Evolutionary conservation across 805 yeast genomes (phyloP).

Genomic region (Metschnikowia lochheadii): DNA sequence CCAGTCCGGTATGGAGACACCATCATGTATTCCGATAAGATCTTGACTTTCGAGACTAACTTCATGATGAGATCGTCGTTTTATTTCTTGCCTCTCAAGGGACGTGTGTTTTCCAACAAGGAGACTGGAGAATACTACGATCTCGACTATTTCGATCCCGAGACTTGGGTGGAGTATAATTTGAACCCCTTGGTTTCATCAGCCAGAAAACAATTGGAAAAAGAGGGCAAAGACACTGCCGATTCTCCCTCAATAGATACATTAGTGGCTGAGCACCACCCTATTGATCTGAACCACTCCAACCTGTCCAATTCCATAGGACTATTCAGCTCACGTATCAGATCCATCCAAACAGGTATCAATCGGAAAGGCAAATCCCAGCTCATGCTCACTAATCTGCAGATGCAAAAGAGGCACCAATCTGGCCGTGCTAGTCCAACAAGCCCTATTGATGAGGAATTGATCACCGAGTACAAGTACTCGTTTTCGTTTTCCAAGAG

Average conservation of each 20-base stretch:
- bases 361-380: slow-evolving; percentile 12
- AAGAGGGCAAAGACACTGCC: slow-evolving; percentile 1
- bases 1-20: slow-evolving; percentile 81
- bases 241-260: slow-evolving; percentile 9
- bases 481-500: slow-evolving; percentile 51
- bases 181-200: slow-evolving; percentile 68
- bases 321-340: slow-evolving; percentile 22
- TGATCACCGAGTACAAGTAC: slow-evolving; percentile 9
- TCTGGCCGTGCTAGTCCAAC: slow-evolving; percentile 16
- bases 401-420: slow-evolving; percentile 24
- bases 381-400: slow-evolving; percentile 19
- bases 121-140: slow-evolving; percentile 55
- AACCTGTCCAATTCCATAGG: slow-evolving; percentile 5
- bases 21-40: slow-evolving; percentile 67
- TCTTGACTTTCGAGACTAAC: slow-evolving; percentile 75
- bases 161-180: slow-evolving; percentile 73
- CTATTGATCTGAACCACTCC: slow-evolving; percentile 2
- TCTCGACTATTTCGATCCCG: slow-evolving; percentile 74
- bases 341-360: slow-evolving; percentile 12
- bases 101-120: slow-evolving; percentile 65
- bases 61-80: slow-evolving; percentile 87
- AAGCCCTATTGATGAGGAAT: slow-evolving; percentile 10
- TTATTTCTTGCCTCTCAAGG: slow-evolving; percentile 71
- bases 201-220: slow-evolving; percentile 21
- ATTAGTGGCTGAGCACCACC: slow-evolving; percentile 9